Conservation (phyloP, 306 rosid genomes). For the Pyrus betulifolia region DNA sequence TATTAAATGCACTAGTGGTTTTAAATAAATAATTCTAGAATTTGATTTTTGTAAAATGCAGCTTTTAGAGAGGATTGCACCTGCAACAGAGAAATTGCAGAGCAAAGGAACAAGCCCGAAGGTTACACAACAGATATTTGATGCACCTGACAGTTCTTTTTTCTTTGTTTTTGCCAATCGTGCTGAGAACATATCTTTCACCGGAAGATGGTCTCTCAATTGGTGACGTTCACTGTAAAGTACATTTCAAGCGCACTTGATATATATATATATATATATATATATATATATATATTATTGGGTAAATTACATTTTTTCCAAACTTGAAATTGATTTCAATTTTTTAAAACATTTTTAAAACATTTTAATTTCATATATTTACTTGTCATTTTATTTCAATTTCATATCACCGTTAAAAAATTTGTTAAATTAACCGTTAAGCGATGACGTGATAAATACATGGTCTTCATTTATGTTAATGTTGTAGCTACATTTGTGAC, state of each 20-base stretch:
- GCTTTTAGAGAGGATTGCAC: slow-evolving; percentile 79
- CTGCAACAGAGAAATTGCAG: slow-evolving; percentile 74
- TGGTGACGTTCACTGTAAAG: not conserved
- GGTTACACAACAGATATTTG: slow-evolving; percentile 63
- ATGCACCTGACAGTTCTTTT: not conserved
- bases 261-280: too few species aligned
- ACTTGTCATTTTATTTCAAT: too few species aligned
- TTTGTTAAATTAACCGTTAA: too few species aligned
- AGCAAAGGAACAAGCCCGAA: slow-evolving; percentile 70
- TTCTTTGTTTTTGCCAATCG: not conserved
- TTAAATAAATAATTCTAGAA: not conserved
- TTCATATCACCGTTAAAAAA: too few species aligned
- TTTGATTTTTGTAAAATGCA: slow-evolving; percentile 22
- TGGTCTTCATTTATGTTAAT: fast-evolving
- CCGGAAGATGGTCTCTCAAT: slow-evolving; percentile 1
- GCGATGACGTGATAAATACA: too few species aligned
- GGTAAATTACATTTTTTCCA: too few species aligned
- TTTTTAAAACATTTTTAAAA: too few species aligned
- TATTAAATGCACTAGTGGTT: not conserved
- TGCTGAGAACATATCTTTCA: not conserved
- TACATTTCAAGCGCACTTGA: not conserved
- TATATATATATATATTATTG: too few species aligned
- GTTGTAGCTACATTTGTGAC: too few species aligned
- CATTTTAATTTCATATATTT: too few species aligned
- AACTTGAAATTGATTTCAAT: too few species aligned